Conservation (phyloP, 192 early-diverging fungal genomes). For the Rhizoclosmatium globosum region DNA sequence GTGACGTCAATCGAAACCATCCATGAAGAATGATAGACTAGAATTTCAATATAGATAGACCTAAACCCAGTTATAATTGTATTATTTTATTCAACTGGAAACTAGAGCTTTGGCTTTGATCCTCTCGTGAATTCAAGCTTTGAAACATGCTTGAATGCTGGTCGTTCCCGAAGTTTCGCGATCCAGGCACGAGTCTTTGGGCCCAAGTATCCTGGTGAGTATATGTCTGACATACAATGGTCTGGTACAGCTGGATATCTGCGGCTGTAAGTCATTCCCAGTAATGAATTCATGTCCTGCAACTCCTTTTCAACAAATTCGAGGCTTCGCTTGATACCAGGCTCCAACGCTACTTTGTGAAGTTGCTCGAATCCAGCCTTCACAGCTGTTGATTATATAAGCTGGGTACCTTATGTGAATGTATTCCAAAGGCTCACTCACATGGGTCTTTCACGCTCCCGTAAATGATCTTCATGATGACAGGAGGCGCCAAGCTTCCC, state of each 20-base stretch:
- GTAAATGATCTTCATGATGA: background rate
- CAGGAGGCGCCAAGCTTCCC: background rate
- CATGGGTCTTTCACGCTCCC: background rate
- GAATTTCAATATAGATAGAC: too few species aligned
- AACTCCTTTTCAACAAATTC: too few species aligned
- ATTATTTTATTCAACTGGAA: too few species aligned
- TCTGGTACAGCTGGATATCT: background rate
- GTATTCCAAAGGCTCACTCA: background rate
- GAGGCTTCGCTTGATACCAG: too few species aligned
- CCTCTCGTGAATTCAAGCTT: background rate
- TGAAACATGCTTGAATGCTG: background rate
- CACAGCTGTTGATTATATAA: too few species aligned
- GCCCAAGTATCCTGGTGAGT: background rate
- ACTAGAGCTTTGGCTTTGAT: too few species aligned
- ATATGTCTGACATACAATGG: background rate
- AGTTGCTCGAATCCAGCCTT: too few species aligned
- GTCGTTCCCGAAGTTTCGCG: background rate
- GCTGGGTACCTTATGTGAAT: too few species aligned
- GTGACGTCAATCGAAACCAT: background rate
- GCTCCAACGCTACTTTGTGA: too few species aligned
- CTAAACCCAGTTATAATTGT: too few species aligned
- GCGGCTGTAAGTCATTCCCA: background rate
- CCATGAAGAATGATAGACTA: background rate
- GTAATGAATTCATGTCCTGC: background rate
- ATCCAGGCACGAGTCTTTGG: background rate